phyloP scores from a whole-genome alignment of 306 rosid genomes.

The Oxytropis ochrocephala region DNA sequence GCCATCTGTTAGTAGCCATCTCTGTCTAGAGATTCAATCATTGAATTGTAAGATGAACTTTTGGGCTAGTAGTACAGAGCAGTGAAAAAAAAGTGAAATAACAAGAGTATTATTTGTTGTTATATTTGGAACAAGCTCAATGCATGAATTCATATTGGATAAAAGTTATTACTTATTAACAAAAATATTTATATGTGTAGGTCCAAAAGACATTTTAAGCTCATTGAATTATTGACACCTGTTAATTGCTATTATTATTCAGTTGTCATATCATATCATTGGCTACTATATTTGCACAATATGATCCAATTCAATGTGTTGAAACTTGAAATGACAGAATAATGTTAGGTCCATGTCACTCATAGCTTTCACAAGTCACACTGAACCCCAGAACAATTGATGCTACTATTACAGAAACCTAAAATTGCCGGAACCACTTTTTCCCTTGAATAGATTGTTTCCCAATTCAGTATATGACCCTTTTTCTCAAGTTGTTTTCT shows the following conservation, averaged over 20 bases:
- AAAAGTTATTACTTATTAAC: constrained; percentile 12
- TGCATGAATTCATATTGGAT: not conserved
- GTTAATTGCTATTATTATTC: not conserved
- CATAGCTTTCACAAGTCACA: not conserved
- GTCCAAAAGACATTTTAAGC: constrained; percentile 1
- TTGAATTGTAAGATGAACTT: constrained; percentile 16
- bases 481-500: not conserved
- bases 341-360: constrained; percentile 17
- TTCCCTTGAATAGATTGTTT: constrained; percentile 18
- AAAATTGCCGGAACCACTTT: constrained; percentile 16
- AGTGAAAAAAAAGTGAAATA: not conserved
- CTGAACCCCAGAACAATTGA: not conserved
- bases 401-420: constrained; percentile 4
- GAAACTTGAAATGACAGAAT: constrained; percentile 10
- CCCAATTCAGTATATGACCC: constrained; percentile 20
- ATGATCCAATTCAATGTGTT: constrained; percentile 4
- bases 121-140: not conserved
- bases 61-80: not conserved
- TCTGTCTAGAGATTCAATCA: constrained; percentile 26
- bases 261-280: not conserved
- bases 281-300: not conserved
- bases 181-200: not conserved
- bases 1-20: constrained; percentile 28
- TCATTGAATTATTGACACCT: not conserved
- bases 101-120: no score